phyloP scores from a whole-genome alignment of 2,329 filamentous ascomycete species.

The Scedosporium apiospermum region DNA sequence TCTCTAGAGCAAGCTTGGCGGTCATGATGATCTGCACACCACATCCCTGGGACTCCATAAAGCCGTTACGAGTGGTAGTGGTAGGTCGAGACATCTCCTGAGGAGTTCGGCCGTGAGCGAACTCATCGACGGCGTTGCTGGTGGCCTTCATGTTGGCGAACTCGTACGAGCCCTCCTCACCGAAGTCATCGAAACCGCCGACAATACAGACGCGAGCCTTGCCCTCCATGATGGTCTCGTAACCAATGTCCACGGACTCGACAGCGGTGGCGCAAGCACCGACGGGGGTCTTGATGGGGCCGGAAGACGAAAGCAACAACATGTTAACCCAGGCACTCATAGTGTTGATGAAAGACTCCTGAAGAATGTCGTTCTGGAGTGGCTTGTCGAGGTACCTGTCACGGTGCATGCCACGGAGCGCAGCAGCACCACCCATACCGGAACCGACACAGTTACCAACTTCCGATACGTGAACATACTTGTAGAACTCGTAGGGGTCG shows the following conservation, averaged over 20 bases:
- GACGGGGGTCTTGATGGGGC: conserved; percentile 96
- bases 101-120: conserved; percentile 88
- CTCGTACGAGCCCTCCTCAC: conserved; percentile 97
- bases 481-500: conserved; percentile 98
- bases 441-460: conserved; percentile 98
- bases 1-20: conserved; percentile 87
- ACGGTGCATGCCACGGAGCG: conserved; percentile 95
- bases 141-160: conserved; percentile 99
- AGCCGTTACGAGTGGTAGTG: conserved; percentile 92
- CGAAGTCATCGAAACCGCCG: conserved; percentile 98
- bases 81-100: conserved; percentile 97
- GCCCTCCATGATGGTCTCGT: conserved; percentile 96
- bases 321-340: conserved; percentile 99
- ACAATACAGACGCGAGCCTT: conserved; percentile 97
- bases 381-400: conserved; percentile 95
- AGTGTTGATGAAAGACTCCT: conserved; percentile 99
- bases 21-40: conserved; percentile 99
- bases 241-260: conserved; percentile 94
- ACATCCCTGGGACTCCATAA: conserved; percentile 99
- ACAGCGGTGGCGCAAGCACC: conserved; percentile 96
- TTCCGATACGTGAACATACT: conserved; percentile 96
- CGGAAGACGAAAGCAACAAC: conserved; percentile 92
- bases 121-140: conserved; percentile 94
- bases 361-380: conserved; percentile 95
- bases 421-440: conserved; percentile 90